Evolutionary conservation across 169 alveolate genomes (phyloP).

Genomic region (Plasmodium inui): DNA sequence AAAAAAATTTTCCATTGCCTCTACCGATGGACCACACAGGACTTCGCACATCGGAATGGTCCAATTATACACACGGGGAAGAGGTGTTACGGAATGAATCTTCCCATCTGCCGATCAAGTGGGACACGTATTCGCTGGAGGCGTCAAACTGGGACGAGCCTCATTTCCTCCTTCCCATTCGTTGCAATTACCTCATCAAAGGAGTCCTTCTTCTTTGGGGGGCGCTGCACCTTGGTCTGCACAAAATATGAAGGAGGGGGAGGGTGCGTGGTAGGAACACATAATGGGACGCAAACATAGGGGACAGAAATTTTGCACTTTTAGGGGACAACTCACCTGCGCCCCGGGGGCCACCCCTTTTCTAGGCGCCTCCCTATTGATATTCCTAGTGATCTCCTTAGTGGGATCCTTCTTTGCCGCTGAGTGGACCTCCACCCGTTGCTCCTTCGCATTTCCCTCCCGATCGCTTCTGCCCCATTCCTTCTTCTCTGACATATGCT

Average conservation of each 20-base stretch:
- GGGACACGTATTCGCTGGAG: background rate
- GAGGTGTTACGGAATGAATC: background rate
- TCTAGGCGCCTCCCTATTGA: background rate
- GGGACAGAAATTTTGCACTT: background rate
- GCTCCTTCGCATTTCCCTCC: background rate
- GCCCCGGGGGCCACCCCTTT: background rate
- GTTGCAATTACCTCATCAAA: constrained; percentile 18
- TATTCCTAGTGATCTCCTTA: too few relatives aligned
- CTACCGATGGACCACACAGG: background rate
- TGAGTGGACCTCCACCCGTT: too few relatives aligned
- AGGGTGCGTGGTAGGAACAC: background rate
- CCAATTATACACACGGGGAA: background rate
- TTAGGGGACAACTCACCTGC: background rate
- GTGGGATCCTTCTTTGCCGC: background rate
- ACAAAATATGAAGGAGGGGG: background rate
- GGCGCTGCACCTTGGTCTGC: constrained; percentile 25
- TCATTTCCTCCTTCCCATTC: background rate
- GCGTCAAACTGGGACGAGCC: background rate
- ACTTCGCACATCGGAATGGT: background rate
- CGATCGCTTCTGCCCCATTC: background rate
- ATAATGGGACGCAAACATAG: background rate
- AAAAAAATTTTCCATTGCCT: background rate
- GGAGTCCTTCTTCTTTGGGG: constrained; percentile 1
- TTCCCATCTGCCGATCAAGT: background rate
- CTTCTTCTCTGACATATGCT: background rate